These are phyloP conservation scores for Monosporascus sp. DNA, from an alignment of 2,329 filamentous ascomycete genomes.

Conservation along the genomic window DNA sequence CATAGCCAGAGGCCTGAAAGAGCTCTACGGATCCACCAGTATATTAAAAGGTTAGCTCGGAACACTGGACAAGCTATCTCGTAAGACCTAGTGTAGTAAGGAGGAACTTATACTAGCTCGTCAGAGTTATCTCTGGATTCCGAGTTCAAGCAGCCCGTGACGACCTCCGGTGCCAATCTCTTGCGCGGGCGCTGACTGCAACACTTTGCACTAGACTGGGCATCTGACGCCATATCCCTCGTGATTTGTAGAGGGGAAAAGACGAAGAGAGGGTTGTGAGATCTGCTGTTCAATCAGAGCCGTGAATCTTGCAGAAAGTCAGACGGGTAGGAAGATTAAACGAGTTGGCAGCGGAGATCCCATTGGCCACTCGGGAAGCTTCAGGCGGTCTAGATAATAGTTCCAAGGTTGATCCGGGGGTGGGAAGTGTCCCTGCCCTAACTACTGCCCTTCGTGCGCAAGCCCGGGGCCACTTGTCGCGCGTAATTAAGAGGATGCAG, in stretches of 20 bases:
- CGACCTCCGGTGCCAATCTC: conserved; percentile 15
- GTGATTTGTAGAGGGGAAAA: conserved; percentile 8
- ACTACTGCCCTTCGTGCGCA: background rate
- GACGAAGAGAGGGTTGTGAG: conserved; percentile 12
- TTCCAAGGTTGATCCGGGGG: background rate
- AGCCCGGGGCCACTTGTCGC: background rate
- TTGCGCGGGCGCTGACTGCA: background rate
- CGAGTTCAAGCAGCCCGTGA: conserved; percentile 12
- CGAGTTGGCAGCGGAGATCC: conserved; percentile 11
- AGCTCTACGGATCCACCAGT: background rate
- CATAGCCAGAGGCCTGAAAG: background rate
- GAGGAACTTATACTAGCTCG: too few species aligned
- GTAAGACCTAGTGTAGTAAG: background rate
- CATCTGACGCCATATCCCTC: background rate
- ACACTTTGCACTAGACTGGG: background rate
- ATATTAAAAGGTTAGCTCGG: background rate
- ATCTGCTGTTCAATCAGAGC: conserved; percentile 23
- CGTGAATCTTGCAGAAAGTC: conserved; percentile 11
- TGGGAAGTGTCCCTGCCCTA: background rate
- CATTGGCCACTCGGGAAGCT: conserved; percentile 17
- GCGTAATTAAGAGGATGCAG: background rate
- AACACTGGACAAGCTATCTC: background rate
- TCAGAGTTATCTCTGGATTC: conserved; percentile 7
- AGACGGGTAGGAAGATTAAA: conserved; percentile 11
- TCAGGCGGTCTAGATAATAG: conserved; percentile 23